These are phyloP conservation scores for Cicer bijugum DNA, from an alignment of 306 rosid genomes.

Conservation along the genomic window DNA sequence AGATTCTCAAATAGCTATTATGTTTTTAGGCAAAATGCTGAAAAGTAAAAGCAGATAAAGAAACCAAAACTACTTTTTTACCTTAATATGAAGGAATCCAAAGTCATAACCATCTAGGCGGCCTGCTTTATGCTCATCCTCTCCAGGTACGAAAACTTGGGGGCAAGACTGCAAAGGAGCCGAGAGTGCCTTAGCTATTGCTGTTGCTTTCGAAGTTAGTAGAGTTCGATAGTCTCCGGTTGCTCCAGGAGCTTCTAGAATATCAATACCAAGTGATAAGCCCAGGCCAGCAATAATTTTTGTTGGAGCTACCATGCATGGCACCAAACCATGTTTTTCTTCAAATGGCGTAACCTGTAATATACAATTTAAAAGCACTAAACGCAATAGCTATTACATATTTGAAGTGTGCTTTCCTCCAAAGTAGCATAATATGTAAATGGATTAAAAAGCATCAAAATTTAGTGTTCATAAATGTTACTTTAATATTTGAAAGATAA, in stretches of 20 bases:
- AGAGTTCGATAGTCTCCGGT: slow-evolving; percentile 94
- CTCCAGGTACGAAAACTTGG: slow-evolving; percentile 83
- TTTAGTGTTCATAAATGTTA: slow-evolving; percentile 12
- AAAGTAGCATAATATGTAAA: slow-evolving; percentile 12
- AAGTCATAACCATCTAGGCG: slow-evolving; percentile 92
- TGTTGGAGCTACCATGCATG: slow-evolving; percentile 99
- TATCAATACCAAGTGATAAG: slow-evolving; percentile 89
- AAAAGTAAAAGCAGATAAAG: slow-evolving; percentile 24
- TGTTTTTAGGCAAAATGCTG: slow-evolving; percentile 29
- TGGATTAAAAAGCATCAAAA: slow-evolving; percentile 2
- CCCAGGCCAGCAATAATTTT: slow-evolving; percentile 96
- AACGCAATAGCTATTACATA: slow-evolving; percentile 7
- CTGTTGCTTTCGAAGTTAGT: slow-evolving; percentile 80
- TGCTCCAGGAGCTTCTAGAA: slow-evolving; percentile 96
- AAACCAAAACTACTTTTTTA: slow-evolving; percentile 41
- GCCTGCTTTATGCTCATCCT: slow-evolving; percentile 79
- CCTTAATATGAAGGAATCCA: slow-evolving; percentile 97
- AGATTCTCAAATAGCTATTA: slow-evolving; percentile 13
- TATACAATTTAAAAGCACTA: slow-evolving; percentile 19
- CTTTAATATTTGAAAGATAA: slow-evolving; percentile 34
- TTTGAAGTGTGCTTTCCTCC: slow-evolving; percentile 21
- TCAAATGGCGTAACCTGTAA: slow-evolving; percentile 83
- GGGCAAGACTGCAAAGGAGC: slow-evolving; percentile 80
- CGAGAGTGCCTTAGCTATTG: slow-evolving; percentile 86
- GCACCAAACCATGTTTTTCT: slow-evolving; percentile 72